Evolutionary conservation across 805 yeast genomes (phyloP).

Genomic region (Ascoidea tarda): DNA sequence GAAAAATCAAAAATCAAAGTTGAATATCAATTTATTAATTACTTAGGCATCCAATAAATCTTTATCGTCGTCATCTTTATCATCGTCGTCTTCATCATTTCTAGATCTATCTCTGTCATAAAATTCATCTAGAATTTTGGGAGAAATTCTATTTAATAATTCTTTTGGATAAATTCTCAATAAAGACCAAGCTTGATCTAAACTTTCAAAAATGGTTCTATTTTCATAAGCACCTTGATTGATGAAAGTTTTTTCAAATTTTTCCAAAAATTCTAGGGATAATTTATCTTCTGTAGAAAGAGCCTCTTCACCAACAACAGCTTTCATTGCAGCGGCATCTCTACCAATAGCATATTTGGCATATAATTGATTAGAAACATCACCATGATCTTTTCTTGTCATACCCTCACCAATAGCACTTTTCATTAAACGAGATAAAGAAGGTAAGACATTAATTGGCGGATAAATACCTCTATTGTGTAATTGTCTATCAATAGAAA

Average conservation of each 20-base stretch:
- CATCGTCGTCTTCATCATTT: constrained; percentile 34
- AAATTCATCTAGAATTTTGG: constrained; percentile 90
- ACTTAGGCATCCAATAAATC: constrained; percentile 26
- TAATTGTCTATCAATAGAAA: constrained; percentile 91
- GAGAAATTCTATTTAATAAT: constrained; percentile 95
- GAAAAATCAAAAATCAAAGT: no score
- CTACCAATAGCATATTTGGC: constrained; percentile 99
- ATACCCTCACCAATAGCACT: constrained; percentile 99
- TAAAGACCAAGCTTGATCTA: constrained; percentile 96
- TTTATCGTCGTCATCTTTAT: constrained; percentile 14
- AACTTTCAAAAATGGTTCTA: constrained; percentile 86
- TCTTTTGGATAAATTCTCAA: constrained; percentile 98
- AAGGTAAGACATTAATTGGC: constrained; percentile 96
- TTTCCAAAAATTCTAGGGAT: constrained; percentile 93
- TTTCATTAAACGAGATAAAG: constrained; percentile 96
- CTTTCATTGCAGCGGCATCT: constrained; percentile 99
- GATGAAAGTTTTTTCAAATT: constrained; percentile 92
- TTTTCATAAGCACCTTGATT: constrained; percentile 95
- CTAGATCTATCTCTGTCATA: constrained; percentile 78
- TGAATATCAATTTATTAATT: no score
- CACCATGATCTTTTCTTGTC: constrained; percentile 99
- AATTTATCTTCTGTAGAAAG: constrained; percentile 94
- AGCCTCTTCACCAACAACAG: constrained; percentile 99
- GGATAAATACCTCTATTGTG: constrained; percentile 96
- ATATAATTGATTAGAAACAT: constrained; percentile 95